Conservation (phyloP, 176 grass and related monocot genomes). For the Oryza glumipatula region DNA sequence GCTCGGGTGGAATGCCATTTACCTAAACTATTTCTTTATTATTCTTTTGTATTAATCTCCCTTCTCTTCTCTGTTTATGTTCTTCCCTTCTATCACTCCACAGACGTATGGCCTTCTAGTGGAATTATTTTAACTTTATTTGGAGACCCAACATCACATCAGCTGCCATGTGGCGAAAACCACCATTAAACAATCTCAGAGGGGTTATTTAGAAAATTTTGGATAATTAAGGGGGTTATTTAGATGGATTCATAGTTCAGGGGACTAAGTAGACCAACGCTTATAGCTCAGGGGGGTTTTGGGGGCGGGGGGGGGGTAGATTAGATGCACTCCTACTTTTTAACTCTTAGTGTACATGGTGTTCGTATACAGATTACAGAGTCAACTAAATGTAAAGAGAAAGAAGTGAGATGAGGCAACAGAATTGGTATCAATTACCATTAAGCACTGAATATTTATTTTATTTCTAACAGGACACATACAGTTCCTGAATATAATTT, state of each 20-base stretch:
- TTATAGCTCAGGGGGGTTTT: not conserved
- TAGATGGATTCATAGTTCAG: not conserved
- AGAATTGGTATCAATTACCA: not conserved
- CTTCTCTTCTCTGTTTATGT: not conserved
- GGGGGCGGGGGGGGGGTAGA: no score
- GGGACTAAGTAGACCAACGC: not conserved
- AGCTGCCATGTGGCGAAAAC: no score
- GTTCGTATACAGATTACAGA: not conserved
- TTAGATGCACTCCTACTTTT: no score
- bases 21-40: not conserved
- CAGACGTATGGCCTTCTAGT: not conserved
- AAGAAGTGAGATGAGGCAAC: not conserved
- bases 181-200: no score
- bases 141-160: no score
- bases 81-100: not conserved
- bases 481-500: conserved; percentile 1
- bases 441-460: not conserved
- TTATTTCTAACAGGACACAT: not conserved
- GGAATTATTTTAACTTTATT: not conserved
- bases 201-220: no score
- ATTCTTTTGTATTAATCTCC: not conserved
- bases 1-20: not conserved
- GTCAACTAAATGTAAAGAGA: not conserved
- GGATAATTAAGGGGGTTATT: no score
- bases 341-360: not conserved